Conservation (phyloP, 1,139 yeast genomes). For the Suhomyces bokatorum region DNA sequence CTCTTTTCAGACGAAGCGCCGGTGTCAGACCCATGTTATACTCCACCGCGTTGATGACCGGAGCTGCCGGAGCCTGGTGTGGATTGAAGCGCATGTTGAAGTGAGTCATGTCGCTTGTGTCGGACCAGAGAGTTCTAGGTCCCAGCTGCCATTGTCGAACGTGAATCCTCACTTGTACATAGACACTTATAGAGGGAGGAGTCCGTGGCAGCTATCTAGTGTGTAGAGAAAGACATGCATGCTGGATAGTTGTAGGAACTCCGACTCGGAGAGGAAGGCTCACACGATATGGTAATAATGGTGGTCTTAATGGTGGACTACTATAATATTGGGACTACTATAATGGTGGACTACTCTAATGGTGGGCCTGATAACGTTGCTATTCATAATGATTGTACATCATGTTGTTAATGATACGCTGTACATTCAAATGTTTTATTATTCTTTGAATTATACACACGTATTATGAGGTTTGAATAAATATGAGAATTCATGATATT, state of each 20-base stretch:
- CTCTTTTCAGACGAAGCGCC: constrained; percentile 80
- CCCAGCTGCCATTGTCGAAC: background rate
- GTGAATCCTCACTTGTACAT: constrained; percentile 12
- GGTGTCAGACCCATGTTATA: constrained; percentile 88
- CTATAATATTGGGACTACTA: too few relatives aligned
- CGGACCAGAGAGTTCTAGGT: background rate
- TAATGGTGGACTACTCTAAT: too few relatives aligned
- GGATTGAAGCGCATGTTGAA: constrained; percentile 59
- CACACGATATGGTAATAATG: too few relatives aligned
- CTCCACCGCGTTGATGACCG: constrained; percentile 81
- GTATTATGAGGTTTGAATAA: background rate
- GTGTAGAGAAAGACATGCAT: background rate
- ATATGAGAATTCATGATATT: background rate
- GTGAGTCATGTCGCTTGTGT: constrained; percentile 1
- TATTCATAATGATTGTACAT: background rate
- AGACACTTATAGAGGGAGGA: constrained; percentile 13
- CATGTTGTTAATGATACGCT: background rate
- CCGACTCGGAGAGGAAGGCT: constrained; percentile 4
- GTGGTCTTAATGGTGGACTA: too few relatives aligned
- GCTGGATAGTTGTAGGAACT: background rate
- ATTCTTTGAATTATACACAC: background rate
- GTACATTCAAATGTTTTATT: background rate
- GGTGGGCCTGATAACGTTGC: background rate
- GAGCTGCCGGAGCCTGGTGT: constrained; percentile 93
- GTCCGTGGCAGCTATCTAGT: constrained; percentile 2